Base-by-base conservation (phyloP, 768 basidiomycete genomes). In the Tricholoma sp. region DNA sequence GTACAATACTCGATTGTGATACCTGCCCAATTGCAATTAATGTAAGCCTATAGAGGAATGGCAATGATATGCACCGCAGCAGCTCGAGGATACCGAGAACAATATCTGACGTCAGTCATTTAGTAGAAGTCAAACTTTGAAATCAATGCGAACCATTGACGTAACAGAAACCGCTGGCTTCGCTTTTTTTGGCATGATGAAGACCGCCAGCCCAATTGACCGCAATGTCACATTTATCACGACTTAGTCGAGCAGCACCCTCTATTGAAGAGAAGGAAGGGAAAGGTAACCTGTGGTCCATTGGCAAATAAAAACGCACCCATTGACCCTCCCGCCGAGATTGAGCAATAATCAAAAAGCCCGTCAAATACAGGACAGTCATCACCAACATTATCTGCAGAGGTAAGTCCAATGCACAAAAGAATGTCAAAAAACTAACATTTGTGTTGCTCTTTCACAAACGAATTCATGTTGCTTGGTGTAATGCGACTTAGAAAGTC, bases 301-400 rank as follows among this genome's bases (percentile, higher is more conserved):
- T 9, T 57, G 37, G 31, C 50, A 34, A 29, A 49, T 37, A 27
- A 12, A 29, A 37, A 72, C 86, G 57, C 64, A 97, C 97, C 96
- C 94, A 99, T 98, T 0, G 94, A 97, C 3, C 97, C 97, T 49
- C 97, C 97, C n/a, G 97, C 97, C 10, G 97, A 98, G 65, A 99
- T 99, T 3, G 96, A 95, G 69, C 97, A 98, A 69, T 98, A 99
- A 64, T 99, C 97, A 69, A 99, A 99, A 47, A 99, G 75, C 0
- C 97, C 97, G 63, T 99, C 97, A 63, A 99, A 99, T 32, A 98
- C 94, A 2, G 97, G 97, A 71, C 96, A 98, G 71, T 99, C 97
- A 65, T 99, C 97, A 32, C 96, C 97, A 19, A 98, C 94, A 61
- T 98, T 98, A 72, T 96, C 94, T 97, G 16, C 49, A 55, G 54